phyloP scores from a whole-genome alignment of 2,329 filamentous ascomycete genomes.

The Dothistroma pini region DNA sequence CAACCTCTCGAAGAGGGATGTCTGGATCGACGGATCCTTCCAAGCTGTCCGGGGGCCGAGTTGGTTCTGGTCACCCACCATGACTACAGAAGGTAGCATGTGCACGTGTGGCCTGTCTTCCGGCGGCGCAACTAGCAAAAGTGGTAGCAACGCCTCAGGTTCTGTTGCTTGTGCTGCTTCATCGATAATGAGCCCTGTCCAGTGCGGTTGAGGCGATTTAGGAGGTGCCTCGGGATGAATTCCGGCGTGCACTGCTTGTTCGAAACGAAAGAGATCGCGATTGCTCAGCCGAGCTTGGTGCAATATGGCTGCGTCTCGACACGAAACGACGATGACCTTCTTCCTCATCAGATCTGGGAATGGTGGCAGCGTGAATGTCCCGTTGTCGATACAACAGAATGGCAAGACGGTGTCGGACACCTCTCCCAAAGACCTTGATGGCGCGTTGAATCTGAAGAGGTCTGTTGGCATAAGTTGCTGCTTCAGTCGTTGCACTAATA shows the following conservation, averaged over 20 bases:
- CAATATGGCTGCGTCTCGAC: slow-evolving; percentile 25
- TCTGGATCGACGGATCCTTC: slow-evolving; percentile 18
- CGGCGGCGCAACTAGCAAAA: slow-evolving; percentile 25
- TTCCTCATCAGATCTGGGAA: slow-evolving; percentile 24
- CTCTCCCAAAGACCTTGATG: slow-evolving; percentile 26
- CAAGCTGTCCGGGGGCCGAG: slow-evolving; percentile 29
- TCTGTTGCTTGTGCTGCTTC: slow-evolving; percentile 30
- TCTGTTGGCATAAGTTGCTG: slow-evolving; percentile 19
- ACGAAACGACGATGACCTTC: slow-evolving; percentile 24
- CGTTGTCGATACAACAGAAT: slow-evolving; percentile 25
- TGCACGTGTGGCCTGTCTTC: not conserved
- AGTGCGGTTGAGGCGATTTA: slow-evolving; percentile 19
- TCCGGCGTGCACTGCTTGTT: slow-evolving; percentile 12
- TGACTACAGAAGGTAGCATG: slow-evolving; percentile 13
- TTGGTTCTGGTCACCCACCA: slow-evolving; percentile 30
- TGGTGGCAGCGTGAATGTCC: slow-evolving; percentile 25
- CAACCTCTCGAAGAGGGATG: slow-evolving; percentile 27
- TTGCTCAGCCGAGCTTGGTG: slow-evolving; percentile 25
- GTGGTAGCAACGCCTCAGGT: slow-evolving; percentile 23
- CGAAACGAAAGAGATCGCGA: slow-evolving; percentile 22
- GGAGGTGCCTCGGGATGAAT: slow-evolving; percentile 16
- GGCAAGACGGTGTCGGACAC: slow-evolving; percentile 25
- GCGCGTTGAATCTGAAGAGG: slow-evolving; percentile 24
- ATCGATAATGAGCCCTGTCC: slow-evolving; percentile 27
- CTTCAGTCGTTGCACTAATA: slow-evolving; percentile 22